Evolutionary conservation across 371 early-diverging fungal genomes (phyloP).

Genomic region (Blyttiomyces sp.): DNA sequence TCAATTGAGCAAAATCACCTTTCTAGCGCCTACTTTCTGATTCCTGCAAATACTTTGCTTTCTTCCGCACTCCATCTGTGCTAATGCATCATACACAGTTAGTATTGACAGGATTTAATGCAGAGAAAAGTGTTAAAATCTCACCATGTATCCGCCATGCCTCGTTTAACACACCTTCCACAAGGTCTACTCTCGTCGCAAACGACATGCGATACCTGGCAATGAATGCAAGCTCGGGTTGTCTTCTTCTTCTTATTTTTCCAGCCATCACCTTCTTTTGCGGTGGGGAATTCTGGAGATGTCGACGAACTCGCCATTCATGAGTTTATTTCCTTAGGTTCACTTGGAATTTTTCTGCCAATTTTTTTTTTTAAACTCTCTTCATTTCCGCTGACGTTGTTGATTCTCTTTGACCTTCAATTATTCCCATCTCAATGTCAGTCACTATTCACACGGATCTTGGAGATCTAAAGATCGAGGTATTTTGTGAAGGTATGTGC

Average conservation of each 20-base stretch:
- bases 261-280: too few species aligned
- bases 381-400: too few species aligned
- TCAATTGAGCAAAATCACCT: background rate
- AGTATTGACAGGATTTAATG: background rate
- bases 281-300: too few species aligned
- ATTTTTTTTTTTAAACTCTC: too few species aligned
- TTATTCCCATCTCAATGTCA: too few species aligned
- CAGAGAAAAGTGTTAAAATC: background rate
- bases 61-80: constrained; percentile 73
- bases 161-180: constrained; percentile 76
- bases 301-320: too few species aligned
- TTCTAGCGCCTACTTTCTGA: background rate
- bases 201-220: constrained; percentile 30
- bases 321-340: too few species aligned
- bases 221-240: constrained; percentile 20
- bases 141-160: constrained; percentile 63
- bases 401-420: too few species aligned
- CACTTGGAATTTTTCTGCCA: too few species aligned
- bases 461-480: constrained; percentile 77
- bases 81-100: background rate
- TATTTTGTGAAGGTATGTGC: constrained; percentile 38
- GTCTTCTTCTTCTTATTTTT: too few species aligned
- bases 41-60: constrained; percentile 69
- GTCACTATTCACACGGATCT: constrained; percentile 86
- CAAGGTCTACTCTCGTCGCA: constrained; percentile 64